phyloP scores from a whole-genome alignment of 1,284 basidiomycete genomes.

The Trametes pubescens region DNA sequence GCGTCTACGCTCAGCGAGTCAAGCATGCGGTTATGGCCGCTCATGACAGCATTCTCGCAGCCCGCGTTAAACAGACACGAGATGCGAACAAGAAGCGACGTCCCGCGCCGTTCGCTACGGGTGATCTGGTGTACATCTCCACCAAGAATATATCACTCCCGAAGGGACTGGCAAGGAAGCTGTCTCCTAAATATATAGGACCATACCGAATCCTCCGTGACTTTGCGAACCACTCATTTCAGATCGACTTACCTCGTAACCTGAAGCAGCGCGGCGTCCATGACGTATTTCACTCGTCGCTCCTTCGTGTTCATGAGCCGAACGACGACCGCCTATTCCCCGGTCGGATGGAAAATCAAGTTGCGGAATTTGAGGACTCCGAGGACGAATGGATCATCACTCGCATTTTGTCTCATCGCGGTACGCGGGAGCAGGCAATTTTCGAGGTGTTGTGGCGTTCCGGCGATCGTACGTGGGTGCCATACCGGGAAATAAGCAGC shows the following conservation, averaged over 20 bases:
- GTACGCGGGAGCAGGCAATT: conserved; percentile 28
- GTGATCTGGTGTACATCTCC: conserved; percentile 35
- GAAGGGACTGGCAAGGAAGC: conserved; percentile 9
- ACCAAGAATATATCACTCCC: conserved; percentile 11
- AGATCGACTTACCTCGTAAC: conserved; percentile 38
- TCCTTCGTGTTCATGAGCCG: conserved; percentile 37
- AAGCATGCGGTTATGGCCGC: conserved; percentile 22
- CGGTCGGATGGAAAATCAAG: conserved; percentile 27
- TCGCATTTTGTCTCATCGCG: conserved; percentile 39
- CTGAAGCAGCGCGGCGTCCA: conserved; percentile 38
- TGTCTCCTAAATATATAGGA: conserved; percentile 40
- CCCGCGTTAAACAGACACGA: conserved; percentile 25
- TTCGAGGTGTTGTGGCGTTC: conserved; percentile 45
- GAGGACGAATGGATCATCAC: conserved; percentile 43
- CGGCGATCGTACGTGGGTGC: conserved; percentile 45
- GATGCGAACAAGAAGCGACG: conserved; percentile 29
- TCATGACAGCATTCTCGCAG: conserved; percentile 36
- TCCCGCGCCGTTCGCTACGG: conserved; percentile 13
- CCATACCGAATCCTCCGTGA: conserved; percentile 22
- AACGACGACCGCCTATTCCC: conserved; percentile 43
- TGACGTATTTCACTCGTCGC: conserved; percentile 16
- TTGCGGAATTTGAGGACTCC: conserved; percentile 17
- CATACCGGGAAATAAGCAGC: conserved; percentile 13
- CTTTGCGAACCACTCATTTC: conserved; percentile 25
- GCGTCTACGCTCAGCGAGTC: conserved; percentile 21